A percentile compares a stretch with the other conserved stretches of the same genome.
These are phyloP conservation scores for Rutstroemia sp. DNA, from an alignment of 2,329 filamentous ascomycete genomes.

Conservation along the genomic window DNA sequence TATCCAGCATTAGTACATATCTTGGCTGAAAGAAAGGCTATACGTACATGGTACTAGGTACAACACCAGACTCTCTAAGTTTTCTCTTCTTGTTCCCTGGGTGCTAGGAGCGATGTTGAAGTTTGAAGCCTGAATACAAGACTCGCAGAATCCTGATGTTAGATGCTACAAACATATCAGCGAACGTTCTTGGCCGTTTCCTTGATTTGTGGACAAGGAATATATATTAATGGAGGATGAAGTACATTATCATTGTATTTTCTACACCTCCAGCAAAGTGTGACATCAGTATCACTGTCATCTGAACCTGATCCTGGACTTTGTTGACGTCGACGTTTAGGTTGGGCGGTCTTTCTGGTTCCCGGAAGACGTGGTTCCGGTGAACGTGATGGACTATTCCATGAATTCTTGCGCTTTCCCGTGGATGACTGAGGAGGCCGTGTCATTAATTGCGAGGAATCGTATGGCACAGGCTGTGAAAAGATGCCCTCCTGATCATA, in stretches of 20 bases:
- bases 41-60: conserved; percentile 13
- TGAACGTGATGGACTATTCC: not conserved
- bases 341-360: conserved; percentile 2
- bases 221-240: not conserved
- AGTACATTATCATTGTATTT: conserved; percentile 4
- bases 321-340: not conserved
- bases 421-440: not conserved
- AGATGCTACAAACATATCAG: not conserved
- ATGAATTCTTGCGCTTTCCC: conserved; percentile 4
- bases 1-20: not conserved
- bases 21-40: not conserved
- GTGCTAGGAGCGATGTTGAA: conserved; percentile 13
- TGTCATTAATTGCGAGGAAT: not conserved
- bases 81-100: conserved; percentile 11
- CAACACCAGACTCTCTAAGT: conserved; percentile 14
- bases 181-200: not conserved
- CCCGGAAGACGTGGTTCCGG: not conserved
- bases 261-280: conserved; percentile 6
- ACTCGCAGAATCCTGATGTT: conserved; percentile 12
- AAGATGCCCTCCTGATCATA: not conserved
- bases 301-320: not conserved
- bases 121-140: conserved; percentile 11
- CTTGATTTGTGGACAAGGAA: not conserved
- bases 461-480: not conserved
- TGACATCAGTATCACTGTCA: not conserved